Evolutionary conservation across 208 protist genomes (phyloP).

Genomic region (Polymyxa betae): DNA sequence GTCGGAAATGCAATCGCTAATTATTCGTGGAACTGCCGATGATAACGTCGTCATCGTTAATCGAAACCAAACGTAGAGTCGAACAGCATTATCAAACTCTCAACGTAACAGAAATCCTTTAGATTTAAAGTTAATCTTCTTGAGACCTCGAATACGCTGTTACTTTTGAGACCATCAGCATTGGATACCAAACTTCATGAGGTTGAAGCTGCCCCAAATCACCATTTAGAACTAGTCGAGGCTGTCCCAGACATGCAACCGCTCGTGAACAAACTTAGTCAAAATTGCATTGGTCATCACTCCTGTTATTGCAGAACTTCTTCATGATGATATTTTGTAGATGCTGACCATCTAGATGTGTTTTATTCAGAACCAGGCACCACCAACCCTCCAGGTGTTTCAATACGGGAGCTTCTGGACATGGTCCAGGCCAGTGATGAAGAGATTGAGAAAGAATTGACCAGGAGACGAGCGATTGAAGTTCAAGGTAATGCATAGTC

Average conservation of each 20-base stretch:
- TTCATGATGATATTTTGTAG: neutral
- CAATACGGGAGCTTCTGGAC: neutral
- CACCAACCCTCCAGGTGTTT: neutral
- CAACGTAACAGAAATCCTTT: neutral
- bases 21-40: neutral
- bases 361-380: neutral
- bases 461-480: neutral
- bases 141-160: constrained; percentile 5
- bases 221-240: constrained; percentile 14
- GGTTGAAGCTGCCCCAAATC: neutral
- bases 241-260: neutral
- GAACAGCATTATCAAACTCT: neutral
- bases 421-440: neutral
- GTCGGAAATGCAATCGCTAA: neutral
- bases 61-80: neutral
- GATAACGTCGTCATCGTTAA: constrained; percentile 51
- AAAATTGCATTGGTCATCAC: neutral
- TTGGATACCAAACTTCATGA: neutral
- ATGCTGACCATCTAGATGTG: neutral
- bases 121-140: constrained; percentile 9
- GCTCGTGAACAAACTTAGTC: neutral
- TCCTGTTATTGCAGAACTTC: neutral
- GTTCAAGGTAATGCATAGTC: neutral
- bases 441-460: neutral
- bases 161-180: neutral